Conservation (phyloP, 2,329 filamentous ascomycete genomes). For the Sporothrix schenckii region DNA sequence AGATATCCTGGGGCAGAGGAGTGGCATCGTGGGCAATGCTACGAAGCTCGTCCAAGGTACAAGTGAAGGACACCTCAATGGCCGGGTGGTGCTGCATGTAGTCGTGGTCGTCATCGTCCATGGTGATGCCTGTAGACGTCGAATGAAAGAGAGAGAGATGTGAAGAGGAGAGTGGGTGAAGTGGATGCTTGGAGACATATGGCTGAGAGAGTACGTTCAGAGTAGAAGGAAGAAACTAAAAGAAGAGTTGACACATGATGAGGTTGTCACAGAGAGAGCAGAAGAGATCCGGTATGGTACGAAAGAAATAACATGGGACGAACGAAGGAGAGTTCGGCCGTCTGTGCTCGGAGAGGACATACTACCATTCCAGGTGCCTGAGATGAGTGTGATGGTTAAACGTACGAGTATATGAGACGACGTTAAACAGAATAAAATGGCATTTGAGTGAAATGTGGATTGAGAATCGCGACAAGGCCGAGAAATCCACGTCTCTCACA, state of each 20-base stretch:
- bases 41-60: constrained; percentile 20
- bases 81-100: background rate
- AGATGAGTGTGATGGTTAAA: background rate
- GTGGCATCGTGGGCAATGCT: constrained; percentile 28
- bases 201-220: too few species aligned
- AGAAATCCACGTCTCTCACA: background rate
- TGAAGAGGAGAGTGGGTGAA: too few species aligned
- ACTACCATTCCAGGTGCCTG: background rate
- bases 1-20: background rate
- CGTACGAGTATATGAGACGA: background rate
- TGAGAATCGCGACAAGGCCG: too few species aligned
- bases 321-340: background rate
- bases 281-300: too few species aligned
- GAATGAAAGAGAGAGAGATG: background rate
- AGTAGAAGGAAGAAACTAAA: background rate
- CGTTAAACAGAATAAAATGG: background rate
- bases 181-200: background rate
- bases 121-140: background rate
- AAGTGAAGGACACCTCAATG: constrained; percentile 26
- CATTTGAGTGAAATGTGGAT: background rate
- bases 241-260: background rate
- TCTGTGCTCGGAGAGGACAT: background rate
- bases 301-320: background rate
- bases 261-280: background rate
- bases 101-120: constrained; percentile 20